Conservation (phyloP, 192 early-diverging fungal genomes). For the Funneliformis geosporum region DNA sequence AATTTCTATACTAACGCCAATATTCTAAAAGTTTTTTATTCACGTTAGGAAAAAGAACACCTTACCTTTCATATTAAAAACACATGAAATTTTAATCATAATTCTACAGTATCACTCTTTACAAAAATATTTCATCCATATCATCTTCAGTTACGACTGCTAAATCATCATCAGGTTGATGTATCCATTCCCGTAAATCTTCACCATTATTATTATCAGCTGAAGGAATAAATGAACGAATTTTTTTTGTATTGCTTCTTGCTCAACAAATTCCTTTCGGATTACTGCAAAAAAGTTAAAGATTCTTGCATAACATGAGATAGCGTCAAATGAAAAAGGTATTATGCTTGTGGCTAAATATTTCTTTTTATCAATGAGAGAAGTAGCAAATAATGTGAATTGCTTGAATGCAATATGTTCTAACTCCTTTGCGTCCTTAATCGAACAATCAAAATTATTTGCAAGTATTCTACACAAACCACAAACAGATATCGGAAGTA, state of each 20-base stretch:
- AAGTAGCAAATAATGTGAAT: conserved; percentile 32
- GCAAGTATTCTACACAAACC: conserved; percentile 23
- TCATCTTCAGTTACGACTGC: conserved; percentile 17
- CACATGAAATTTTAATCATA: too few relatives aligned
- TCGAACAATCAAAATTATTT: conserved; percentile 28
- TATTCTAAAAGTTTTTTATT: too few relatives aligned
- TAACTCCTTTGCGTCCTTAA: conserved; percentile 21
- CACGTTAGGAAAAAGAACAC: too few relatives aligned
- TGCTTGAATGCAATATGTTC: conserved; percentile 27
- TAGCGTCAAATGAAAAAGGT: conserved; percentile 24
- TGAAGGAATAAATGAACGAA: conserved; percentile 29
- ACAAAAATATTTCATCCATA: conserved; percentile 18
- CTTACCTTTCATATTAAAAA: too few relatives aligned
- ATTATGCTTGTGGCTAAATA: conserved; percentile 32
- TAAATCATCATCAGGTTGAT: conserved; percentile 20
- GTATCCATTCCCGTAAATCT: conserved; percentile 26
- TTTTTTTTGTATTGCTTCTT: conserved; percentile 29
- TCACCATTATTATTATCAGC: conserved; percentile 12
- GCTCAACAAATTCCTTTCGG: conserved; percentile 27
- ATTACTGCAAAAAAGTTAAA: conserved; percentile 32
- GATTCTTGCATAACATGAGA: conserved; percentile 17
- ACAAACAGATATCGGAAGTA: conserved; percentile 27
- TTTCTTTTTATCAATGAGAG: conserved; percentile 19
- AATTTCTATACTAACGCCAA: too few relatives aligned
- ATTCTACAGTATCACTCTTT: neutral